Conservation (phyloP, 116 monocot species). For the Iris pallida region DNA sequence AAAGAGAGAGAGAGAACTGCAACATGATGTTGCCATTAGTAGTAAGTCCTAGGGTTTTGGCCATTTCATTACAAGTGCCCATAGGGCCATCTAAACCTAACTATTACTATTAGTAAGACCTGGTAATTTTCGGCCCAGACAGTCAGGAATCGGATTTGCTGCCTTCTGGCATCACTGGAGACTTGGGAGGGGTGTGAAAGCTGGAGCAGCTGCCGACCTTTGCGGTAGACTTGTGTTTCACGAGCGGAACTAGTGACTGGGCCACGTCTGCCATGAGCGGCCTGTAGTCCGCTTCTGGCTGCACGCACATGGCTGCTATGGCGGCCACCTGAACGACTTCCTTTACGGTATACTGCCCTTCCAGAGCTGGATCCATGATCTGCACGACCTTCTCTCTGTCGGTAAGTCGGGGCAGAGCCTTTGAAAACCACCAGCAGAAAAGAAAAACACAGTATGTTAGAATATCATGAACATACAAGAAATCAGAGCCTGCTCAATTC, state of each 20-base stretch:
- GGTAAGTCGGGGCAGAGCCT: slow-evolving; percentile 50
- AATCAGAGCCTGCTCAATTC: too few species aligned
- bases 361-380: slow-evolving; percentile 47
- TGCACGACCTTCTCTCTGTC: slow-evolving; percentile 49
- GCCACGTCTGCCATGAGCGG: slow-evolving; percentile 51
- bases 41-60: too few species aligned
- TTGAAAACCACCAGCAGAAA: not conserved
- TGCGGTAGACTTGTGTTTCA: slow-evolving; percentile 35
- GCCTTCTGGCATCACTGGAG: slow-evolving; percentile 20
- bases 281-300: slow-evolving; percentile 49
- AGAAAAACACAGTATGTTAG: not conserved
- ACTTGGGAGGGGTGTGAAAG: slow-evolving; percentile 21
- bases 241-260: slow-evolving; percentile 47
- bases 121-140: not conserved
- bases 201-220: slow-evolving; percentile 49
- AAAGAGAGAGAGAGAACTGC: too few species aligned
- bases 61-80: too few species aligned
- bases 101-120: too few species aligned
- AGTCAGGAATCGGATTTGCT: slow-evolving; percentile 16
- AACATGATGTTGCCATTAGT: too few species aligned
- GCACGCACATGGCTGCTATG: slow-evolving; percentile 49
- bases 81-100: too few species aligned
- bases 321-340: slow-evolving; percentile 59
- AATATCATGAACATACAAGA: too few species aligned
- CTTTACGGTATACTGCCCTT: slow-evolving; percentile 42